These are phyloP conservation scores for Diaporthe longicolla DNA, from an alignment of 2,329 filamentous ascomycete species.

Conservation along the genomic window DNA sequence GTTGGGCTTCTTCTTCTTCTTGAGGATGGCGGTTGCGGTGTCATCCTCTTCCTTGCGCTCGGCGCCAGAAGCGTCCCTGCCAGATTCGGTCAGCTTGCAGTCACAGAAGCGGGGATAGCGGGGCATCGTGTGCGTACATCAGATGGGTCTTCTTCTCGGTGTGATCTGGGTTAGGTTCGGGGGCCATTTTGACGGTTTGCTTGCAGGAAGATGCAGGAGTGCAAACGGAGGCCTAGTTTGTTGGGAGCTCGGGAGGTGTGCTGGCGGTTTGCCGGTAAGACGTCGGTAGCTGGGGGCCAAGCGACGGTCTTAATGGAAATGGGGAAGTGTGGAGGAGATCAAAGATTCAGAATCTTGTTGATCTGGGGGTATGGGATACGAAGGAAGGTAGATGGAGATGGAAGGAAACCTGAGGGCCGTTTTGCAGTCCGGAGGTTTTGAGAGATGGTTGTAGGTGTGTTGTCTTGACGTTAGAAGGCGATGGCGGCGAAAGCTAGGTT, in stretches of 20 bases:
- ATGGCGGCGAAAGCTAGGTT: conserved; percentile 35
- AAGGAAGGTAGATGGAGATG: conserved; percentile 11
- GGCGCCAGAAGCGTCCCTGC: conserved; percentile 88
- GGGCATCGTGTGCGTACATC: conserved; percentile 69
- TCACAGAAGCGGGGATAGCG: conserved; percentile 20
- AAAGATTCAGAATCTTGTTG: conserved; percentile 31
- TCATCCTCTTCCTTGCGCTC: conserved; percentile 93
- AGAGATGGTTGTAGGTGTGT: conserved; percentile 29
- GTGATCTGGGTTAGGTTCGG: conserved; percentile 69
- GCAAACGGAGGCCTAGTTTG: conserved; percentile 34
- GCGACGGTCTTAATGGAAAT: conserved; percentile 18
- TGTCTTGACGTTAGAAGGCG: conserved; percentile 33
- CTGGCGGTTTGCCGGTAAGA: conserved; percentile 31
- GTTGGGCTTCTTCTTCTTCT: conserved; percentile 99
- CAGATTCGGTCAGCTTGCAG: conserved; percentile 16
- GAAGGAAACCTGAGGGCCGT: conserved; percentile 26
- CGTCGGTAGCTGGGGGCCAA: conserved; percentile 36
- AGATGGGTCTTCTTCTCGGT: conserved; percentile 85
- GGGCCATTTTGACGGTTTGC: conserved; percentile 73
- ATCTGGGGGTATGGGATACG: conserved; percentile 20
- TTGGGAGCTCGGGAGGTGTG: conserved; percentile 31
- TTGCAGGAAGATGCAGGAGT: conserved; percentile 37
- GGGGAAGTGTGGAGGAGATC: conserved; percentile 5
- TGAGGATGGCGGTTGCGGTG: conserved; percentile 94
- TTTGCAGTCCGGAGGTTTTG: conserved; percentile 20